These are phyloP conservation scores for Albophoma yamanashiensis DNA, from an alignment of 2,329 filamentous ascomycete species.

Conservation along the genomic window DNA sequence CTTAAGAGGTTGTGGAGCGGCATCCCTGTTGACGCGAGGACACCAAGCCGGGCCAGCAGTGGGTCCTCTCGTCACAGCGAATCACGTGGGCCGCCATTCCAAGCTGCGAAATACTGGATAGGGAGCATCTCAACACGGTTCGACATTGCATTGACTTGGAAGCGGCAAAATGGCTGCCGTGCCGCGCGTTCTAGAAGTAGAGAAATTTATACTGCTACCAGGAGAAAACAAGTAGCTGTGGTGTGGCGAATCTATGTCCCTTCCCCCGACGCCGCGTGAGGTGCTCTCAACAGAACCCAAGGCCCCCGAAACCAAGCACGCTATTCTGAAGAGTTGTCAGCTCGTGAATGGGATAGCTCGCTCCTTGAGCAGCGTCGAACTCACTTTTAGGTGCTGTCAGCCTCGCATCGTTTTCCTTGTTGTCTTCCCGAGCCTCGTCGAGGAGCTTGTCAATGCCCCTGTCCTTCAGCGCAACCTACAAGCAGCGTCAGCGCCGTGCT, in stretches of 20 bases:
- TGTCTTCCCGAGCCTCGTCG: conserved; percentile 81
- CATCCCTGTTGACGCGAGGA: conserved; percentile 2
- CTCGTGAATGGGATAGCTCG: background rate
- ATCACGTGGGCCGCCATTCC: conserved; percentile 2
- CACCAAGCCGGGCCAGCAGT: background rate
- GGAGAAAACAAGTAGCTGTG: background rate
- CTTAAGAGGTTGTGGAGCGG: background rate
- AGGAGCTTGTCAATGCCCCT: conserved; percentile 89
- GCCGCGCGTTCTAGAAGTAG: background rate
- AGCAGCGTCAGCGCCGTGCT: background rate
- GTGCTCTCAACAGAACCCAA: no score
- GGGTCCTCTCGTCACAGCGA: conserved; percentile 22
- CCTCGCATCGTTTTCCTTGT: conserved; percentile 70
- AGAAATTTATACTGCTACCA: background rate
- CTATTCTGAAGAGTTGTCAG: background rate
- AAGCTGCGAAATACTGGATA: background rate
- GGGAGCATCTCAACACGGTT: background rate
- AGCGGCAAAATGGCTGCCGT: background rate
- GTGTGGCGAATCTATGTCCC: background rate
- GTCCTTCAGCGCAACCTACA: conserved; percentile 72
- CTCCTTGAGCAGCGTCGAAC: conserved; percentile 4
- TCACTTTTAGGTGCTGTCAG: conserved; percentile 32
- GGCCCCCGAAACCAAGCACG: background rate
- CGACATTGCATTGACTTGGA: background rate
- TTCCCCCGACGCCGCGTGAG: background rate